Evolutionary conservation across 495 filamentous ascomycete species (phyloP), one percentile per base, ranked within the genome.

Genomic region (Penicillium fimorum): DNA sequence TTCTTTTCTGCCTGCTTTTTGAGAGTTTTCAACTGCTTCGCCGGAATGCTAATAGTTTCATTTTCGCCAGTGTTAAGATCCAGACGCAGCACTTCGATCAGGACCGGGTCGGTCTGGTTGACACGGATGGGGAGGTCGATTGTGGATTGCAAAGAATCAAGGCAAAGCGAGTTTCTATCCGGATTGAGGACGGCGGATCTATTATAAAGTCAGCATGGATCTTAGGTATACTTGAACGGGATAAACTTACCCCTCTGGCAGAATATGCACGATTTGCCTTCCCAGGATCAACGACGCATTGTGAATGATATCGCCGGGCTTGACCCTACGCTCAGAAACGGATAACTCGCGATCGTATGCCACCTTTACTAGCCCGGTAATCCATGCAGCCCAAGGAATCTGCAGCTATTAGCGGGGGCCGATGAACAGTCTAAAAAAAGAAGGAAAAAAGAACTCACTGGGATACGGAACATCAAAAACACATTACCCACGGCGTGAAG

Each of bases 231-330:
- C 0, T 45, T 13, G 11, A 13, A 12, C 2, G n/a, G n/a, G 22
- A 38, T 37, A 30, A 30, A 45, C 86, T 64, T 70, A 92, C 85
- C 94, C 94, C 80, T 98, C 94, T 3, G 94, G 94, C 27, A 98
- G 77, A 68, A 97, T 95, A 65, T 98, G 91, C 65, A 98, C 91
- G 58, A 96, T 93, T 73, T 96, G 91, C 67, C 90, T 92, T 66
- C 94, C 94, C 68, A 96, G 80, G 51, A 97, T 96, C 63, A 96
- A 81, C 7, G 93, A 96, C 1, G 89, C 79, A 66, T 97, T 97
- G 67, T 96, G 86, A 42, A 95, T 79, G 48, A 97, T 90, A 55
- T 83, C 86, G 2, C 84, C 87, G 27, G 91, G 83, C 65, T 96
- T 96, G 51, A 97, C 94, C 59, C 84, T 88, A 44, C 85, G 82